Conservation (phyloP, 495 filamentous ascomycete species). For the Pyronema domesticum region DNA sequence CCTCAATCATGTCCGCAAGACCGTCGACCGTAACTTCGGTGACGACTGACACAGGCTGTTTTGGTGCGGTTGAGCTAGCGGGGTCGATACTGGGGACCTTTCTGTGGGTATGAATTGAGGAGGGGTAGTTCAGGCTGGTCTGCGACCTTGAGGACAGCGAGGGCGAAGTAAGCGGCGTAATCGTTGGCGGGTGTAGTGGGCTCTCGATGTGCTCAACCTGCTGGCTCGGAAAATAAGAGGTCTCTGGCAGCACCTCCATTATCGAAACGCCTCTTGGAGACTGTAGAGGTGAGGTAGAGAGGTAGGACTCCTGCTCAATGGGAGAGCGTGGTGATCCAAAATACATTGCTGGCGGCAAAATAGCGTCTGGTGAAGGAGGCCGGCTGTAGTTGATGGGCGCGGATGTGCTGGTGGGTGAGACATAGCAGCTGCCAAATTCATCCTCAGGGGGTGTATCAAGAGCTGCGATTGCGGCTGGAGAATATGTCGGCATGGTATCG, state of each 20-base stretch:
- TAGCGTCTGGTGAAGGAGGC: not conserved
- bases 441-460: conserved; percentile 19
- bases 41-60: conserved; percentile 12
- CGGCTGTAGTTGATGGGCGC: not conserved
- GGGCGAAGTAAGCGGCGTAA: conserved; percentile 23
- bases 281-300: conserved; percentile 12
- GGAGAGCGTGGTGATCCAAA: not conserved
- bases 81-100: conserved; percentile 25
- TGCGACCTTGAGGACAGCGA: conserved; percentile 18
- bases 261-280: conserved; percentile 13
- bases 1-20: conserved; percentile 24
- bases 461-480: not conserved
- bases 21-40: conserved; percentile 18
- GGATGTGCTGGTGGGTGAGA: not conserved
- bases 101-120: conserved; percentile 9
- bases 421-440: conserved; percentile 7
- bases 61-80: conserved; percentile 19
- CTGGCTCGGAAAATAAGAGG: conserved; percentile 8
- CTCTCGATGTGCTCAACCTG: conserved; percentile 14
- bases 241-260: conserved; percentile 22
- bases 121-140: conserved; percentile 16
- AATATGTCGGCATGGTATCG: conserved; percentile 14
- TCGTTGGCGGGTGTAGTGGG: conserved; percentile 21
- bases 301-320: conserved; percentile 9
- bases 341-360: conserved; percentile 1